Evolutionary conservation across 495 filamentous ascomycete genomes (phyloP).

Genomic region (Aspergillus indologenus): DNA sequence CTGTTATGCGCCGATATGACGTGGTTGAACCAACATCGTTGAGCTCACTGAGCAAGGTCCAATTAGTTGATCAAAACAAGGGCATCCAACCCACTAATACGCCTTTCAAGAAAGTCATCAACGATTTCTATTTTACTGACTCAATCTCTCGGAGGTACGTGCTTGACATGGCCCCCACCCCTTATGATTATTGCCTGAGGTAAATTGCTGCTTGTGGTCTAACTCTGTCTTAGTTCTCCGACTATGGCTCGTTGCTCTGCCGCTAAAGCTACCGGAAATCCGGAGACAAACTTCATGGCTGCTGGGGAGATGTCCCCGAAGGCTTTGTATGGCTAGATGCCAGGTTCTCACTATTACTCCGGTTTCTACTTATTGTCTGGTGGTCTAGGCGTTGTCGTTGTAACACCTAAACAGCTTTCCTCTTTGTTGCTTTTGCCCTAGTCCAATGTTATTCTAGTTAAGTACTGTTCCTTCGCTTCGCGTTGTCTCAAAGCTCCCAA

Average conservation of each 20-base stretch:
- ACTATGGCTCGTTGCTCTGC: conserved; percentile 96
- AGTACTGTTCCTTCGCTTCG: conserved; percentile 6
- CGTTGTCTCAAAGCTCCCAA: conserved; percentile 7
- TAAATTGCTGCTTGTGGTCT: conserved; percentile 23
- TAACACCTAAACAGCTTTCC: conserved; percentile 37
- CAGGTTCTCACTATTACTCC: conserved; percentile 14
- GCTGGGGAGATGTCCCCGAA: conserved; percentile 60
- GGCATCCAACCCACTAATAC: conserved; percentile 62
- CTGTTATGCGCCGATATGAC: conserved; percentile 84
- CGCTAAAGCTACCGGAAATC: conserved; percentile 66
- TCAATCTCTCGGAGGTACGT: conserved; percentile 86
- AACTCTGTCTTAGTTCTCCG: conserved; percentile 61
- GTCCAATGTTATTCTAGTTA: conserved; percentile 14
- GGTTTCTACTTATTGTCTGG: conserved; percentile 35
- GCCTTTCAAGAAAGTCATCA: conserved; percentile 76
- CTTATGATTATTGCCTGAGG: conserved; percentile 7
- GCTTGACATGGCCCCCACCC: background rate
- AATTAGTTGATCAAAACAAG: conserved; percentile 94
- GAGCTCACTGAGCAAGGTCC: conserved; percentile 74
- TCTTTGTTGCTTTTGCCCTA: conserved; percentile 11
- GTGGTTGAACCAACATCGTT: conserved; percentile 76
- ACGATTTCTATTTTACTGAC: conserved; percentile 98
- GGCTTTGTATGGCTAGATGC: conserved; percentile 40
- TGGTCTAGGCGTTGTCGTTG: conserved; percentile 46
- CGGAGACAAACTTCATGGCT: conserved; percentile 84